Base-by-base conservation (phyloP, 345 rosid species). In the Sonneratia caseolaris region DNA sequence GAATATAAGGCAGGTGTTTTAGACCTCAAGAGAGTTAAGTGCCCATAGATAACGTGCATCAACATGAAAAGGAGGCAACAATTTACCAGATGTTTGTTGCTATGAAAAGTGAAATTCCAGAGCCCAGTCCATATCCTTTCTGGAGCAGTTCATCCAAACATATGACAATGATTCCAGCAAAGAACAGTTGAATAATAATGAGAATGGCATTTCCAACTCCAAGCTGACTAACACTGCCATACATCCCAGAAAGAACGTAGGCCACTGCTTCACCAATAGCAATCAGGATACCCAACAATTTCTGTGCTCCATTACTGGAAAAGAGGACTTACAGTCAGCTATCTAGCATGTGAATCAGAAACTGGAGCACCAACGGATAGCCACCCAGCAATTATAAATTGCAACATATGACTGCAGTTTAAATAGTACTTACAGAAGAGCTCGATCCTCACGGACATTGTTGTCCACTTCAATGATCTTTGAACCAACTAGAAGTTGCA, bases 61-160 rank as follows among this genome's bases (percentile, higher is more conserved):
- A 37, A 68, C 14, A 1, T 45, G 8, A 37, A 15, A 18, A 22
- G 45, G 3, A 27, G 65, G 51, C 73, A 59, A 77, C 35, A 69
- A 67, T 86, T 62, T 73, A 86, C 96, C 96, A 90, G 82, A 90
- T 90, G 51, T 90, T 90, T 79, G 96, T 90, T 68, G 96, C 96
- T 37, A 90, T 90, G 93, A 90, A 90, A 80, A 90, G 93, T 69
- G 96, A 90, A 61, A 90, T 90, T 45, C 96, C 96, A 36, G 96
- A 90, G 74, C 96, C 95, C 22, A 89, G 80, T 45, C 96, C 96
- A 64, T 89, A 89, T 66, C 95, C 95, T 68, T 89, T 89, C 74
- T 87, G 96, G 74, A 89, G 96, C 38, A 89, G 96, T 75, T 89
- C 96, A 74, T 89, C 96, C 81, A 89, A 80, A 72, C 96, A 90